Conservation (phyloP, 768 basidiomycete genomes). For the Sporobolomyces phaffii region DNA sequence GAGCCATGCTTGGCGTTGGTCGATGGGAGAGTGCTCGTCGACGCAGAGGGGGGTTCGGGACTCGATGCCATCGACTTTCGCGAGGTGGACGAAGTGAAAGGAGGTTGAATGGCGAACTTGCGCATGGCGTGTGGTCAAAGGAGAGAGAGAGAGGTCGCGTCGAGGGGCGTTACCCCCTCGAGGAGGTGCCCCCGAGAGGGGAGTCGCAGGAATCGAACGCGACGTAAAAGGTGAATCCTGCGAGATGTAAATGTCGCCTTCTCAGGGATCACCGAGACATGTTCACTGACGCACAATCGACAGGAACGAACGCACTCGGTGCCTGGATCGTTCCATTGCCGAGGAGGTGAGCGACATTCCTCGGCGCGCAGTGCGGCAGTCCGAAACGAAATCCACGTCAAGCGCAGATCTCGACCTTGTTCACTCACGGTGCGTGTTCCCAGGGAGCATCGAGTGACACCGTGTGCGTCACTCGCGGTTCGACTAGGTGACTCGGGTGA, state of each 20-base stretch:
- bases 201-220: constrained; percentile 4
- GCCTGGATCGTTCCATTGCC: not conserved
- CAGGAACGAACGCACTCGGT: not conserved
- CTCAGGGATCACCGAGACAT: not conserved
- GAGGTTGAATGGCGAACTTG: not conserved
- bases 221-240: not conserved
- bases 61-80: not conserved
- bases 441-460: not conserved
- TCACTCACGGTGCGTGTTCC: too few relatives aligned
- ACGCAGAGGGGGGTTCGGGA: too few relatives aligned
- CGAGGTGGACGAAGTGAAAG: not conserved
- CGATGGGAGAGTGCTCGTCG: not conserved
- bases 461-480: too few relatives aligned
- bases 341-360: not conserved
- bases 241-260: not conserved
- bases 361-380: not conserved
- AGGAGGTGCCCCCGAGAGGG: not conserved
- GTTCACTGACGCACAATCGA: not conserved
- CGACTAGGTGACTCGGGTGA: too few relatives aligned
- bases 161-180: not conserved
- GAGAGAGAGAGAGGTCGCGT: not conserved
- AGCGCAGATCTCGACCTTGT: not conserved
- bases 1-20: not conserved
- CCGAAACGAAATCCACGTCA: constrained; percentile 1
- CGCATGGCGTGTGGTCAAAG: not conserved